Evolutionary conservation across 73 alveolate genomes (phyloP).

Genomic region (Effrenium voratum): DNA sequence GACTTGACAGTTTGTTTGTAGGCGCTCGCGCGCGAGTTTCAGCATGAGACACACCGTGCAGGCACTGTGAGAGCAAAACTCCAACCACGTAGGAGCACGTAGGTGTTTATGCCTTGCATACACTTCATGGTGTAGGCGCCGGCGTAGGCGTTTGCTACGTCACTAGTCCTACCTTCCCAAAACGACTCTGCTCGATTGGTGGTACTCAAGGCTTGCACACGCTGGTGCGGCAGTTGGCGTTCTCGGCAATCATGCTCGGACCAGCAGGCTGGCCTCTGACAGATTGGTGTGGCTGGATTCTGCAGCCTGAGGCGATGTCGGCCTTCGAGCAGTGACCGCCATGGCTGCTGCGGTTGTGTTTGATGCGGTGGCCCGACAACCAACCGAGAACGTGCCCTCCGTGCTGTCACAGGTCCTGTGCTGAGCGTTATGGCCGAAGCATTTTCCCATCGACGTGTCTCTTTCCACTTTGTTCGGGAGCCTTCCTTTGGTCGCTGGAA

Average conservation of each 20-base stretch:
- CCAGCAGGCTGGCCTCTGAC: background rate
- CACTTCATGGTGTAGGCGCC: too few species aligned
- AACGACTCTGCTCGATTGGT: too few species aligned
- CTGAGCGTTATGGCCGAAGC: background rate
- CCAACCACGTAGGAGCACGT: too few species aligned
- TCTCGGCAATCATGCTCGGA: constrained; percentile 48
- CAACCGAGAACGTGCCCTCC: constrained; percentile 46
- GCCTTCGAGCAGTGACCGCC: constrained; percentile 72
- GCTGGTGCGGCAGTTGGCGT: constrained; percentile 74
- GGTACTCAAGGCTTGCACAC: constrained; percentile 37
- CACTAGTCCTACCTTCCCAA: too few species aligned
- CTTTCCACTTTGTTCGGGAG: background rate
- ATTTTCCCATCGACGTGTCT: background rate
- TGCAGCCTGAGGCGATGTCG: constrained; percentile 19
- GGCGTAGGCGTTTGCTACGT: too few species aligned
- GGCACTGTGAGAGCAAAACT: too few species aligned
- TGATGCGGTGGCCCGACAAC: constrained; percentile 82
- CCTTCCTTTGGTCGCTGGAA: too few species aligned
- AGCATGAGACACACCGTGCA: too few species aligned
- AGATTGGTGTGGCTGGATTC: background rate
- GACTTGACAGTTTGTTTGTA: too few species aligned
- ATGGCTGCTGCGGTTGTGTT: constrained; percentile 83
- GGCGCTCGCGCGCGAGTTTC: too few species aligned
- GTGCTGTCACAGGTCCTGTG: constrained; percentile 53
- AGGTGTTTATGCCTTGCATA: too few species aligned